Base-by-base conservation (phyloP, 768 basidiomycete species). In the Lenzites betulinus region DNA sequence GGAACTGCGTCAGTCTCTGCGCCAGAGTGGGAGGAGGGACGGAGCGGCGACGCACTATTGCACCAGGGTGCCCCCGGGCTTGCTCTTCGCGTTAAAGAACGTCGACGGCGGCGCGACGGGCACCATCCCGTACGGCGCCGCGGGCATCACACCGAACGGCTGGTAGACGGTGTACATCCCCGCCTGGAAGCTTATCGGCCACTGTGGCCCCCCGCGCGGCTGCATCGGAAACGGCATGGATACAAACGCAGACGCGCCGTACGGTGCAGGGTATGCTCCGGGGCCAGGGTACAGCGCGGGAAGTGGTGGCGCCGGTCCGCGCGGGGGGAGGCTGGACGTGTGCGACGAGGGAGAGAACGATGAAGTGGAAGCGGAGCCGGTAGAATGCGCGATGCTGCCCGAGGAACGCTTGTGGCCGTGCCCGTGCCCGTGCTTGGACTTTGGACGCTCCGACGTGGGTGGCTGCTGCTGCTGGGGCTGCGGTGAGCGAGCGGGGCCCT, bases 401-500 rank as follows among this genome's bases (percentile, higher is more conserved):
- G 61, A 55, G 5, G 67, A 66, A 7, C 67, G 64, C 58, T 66
- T 66, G 51, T 66, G 67, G 1, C 57, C 52, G 30, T 63, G 67
- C 2, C 57, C 52, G 30, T 63, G 58, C 43, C 50, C 55, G 43
- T 51, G 53, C 48, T 48, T 57, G 56, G 53, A 22, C 50, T 54
- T 52, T 28, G 39, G 39, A 22, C 35, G 35, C 47, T 33, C 54
- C 18, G 43, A 47, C 38, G 36, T 11, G 2, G 20, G 44, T 9
- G 7, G 51, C 16, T 58, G 47, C 20, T 49, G 13, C 33, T 49
- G 38, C 36, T 64, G 58, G 28, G 22, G 49, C 20, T 51, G 53
- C 36, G 41, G 36, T 20, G 38, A 43, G 51, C 23, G 33, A 11
- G 39, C 20, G 20, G 16, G 39, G 25, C 50, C 35, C 63, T 64